Percentiles rank a stretch among this genome's conserved stretches.
Conservation (phyloP, 1,139 yeast genomes). For the Saccharomyces hybrid region DNA sequence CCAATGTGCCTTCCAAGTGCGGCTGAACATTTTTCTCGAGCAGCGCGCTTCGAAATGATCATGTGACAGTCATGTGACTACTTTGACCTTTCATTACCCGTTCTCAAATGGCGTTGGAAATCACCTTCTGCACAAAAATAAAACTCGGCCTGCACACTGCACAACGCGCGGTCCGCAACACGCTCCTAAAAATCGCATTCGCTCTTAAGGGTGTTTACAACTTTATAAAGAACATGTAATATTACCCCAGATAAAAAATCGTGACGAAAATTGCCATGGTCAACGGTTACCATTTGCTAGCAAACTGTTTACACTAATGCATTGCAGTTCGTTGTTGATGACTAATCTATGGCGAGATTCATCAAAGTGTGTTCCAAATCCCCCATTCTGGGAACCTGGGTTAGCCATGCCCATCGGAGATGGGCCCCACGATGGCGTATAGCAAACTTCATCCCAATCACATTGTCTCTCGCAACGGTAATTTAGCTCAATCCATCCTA, state of each 20-base stretch:
- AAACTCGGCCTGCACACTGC: background rate
- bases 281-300: background rate
- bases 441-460: constrained; percentile 41
- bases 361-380: constrained; percentile 17
- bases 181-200: background rate
- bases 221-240: background rate
- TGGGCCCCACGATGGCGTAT: constrained; percentile 55
- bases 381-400: constrained; percentile 5
- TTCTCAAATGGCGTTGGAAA: background rate
- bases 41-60: background rate
- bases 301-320: constrained; percentile 13
- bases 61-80: too few species aligned
- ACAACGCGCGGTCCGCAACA: background rate
- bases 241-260: background rate
- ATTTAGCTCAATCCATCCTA: constrained; percentile 39
- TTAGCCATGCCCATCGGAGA: constrained; percentile 36
- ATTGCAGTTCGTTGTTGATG: constrained; percentile 14
- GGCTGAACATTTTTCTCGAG: background rate
- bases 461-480: constrained; percentile 39
- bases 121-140: background rate
- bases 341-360: constrained; percentile 12
- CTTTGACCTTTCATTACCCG: background rate
- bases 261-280: background rate
- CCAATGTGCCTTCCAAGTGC: background rate
- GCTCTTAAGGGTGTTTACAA: background rate